Evolutionary conservation across 2,329 filamentous ascomycete genomes (phyloP).

Genomic region (Seiridium unicorne): DNA sequence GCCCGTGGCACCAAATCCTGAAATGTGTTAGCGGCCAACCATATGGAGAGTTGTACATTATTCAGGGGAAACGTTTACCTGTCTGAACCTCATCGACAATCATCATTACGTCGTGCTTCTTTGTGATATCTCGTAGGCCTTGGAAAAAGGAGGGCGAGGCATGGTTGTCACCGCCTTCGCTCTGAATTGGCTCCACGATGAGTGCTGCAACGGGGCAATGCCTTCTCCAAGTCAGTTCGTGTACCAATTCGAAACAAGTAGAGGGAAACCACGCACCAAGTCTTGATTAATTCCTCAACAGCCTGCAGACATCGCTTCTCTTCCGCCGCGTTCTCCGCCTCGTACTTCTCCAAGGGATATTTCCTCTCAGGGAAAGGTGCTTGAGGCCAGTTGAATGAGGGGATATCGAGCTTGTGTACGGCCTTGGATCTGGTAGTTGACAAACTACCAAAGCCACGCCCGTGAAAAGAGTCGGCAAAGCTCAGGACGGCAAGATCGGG

Average conservation of each 20-base stretch:
- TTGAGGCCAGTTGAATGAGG: slow-evolving; percentile 92
- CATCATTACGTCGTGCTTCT: slow-evolving; percentile 73
- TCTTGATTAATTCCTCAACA: slow-evolving; percentile 72
- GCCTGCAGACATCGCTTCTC: slow-evolving; percentile 80
- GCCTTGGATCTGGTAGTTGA: slow-evolving; percentile 90
- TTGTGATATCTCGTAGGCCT: slow-evolving; percentile 75
- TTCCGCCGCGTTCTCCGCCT: slow-evolving; percentile 73
- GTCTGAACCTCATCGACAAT: slow-evolving; percentile 96
- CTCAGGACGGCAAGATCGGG: slow-evolving; percentile 80
- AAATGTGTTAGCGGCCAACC: neutral
- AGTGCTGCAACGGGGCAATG: slow-evolving; percentile 78
- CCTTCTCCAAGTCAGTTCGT: slow-evolving; percentile 49
- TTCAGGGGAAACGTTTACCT: slow-evolving; percentile 47
- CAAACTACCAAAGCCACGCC: slow-evolving; percentile 81
- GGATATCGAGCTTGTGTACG: slow-evolving; percentile 93
- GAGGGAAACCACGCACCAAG: neutral
- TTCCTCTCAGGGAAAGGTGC: slow-evolving; percentile 81
- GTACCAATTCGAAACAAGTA: neutral
- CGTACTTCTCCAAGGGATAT: slow-evolving; percentile 80
- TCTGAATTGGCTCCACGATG: slow-evolving; percentile 87
- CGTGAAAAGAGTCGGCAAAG: slow-evolving; percentile 87
- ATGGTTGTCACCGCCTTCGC: slow-evolving; percentile 93
- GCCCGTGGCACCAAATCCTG: slow-evolving; percentile 72
- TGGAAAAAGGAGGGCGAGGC: slow-evolving; percentile 85
- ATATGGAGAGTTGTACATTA: slow-evolving; percentile 23